Base-by-base conservation (phyloP, 305 asterid genomes). In the Salvia sclarea region DNA sequence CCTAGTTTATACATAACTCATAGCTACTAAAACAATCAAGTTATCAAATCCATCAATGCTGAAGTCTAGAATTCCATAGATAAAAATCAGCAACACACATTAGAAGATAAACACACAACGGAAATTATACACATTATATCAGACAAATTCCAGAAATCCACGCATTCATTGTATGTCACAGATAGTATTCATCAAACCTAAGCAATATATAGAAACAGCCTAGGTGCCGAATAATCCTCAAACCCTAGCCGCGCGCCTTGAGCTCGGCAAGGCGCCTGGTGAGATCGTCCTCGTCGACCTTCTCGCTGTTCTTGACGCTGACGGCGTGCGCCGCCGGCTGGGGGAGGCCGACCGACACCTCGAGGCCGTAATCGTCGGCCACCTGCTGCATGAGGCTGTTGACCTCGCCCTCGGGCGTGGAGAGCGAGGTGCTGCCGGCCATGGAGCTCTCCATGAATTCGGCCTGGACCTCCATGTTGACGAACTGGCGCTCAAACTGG, bases 361-460 rank as follows among this genome's bases (percentile, higher is more conserved):
- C 95, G 11, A 93, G 91, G 0, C 98, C 98, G 76, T 93, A 86
- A 70, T 90, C 97, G 70, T 93, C 98, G 8, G 97, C 97, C 74
- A 93, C 98, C 78, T 93, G 98, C 58, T 90, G 98, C 98, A 93
- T 90, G 40, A 93, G 79, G 66, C 83, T 86, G 75, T 86, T 87
- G 17, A 93, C 98, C 21, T 93, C 97, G 10, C 88, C 89, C 62
- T 93, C 98, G 13, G 98, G 96, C 5, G 98, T 93, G 1, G 96
- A 88, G 16, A 93, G 82, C 17, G 97, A 90, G 6, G 98, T 93
- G 76, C 96, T 88, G 2, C 98, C 98, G 3, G 98, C 96, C 98
- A 93, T 93, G 38, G 97, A 90, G 37, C 84, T 90, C 95, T 93
- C 98, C 98, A 93, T 93, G 30, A 93, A 93, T 86, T 88, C 98